Conservation (phyloP, 495 filamentous ascomycete genomes). For the Amphirosellinia nigrospora region DNA sequence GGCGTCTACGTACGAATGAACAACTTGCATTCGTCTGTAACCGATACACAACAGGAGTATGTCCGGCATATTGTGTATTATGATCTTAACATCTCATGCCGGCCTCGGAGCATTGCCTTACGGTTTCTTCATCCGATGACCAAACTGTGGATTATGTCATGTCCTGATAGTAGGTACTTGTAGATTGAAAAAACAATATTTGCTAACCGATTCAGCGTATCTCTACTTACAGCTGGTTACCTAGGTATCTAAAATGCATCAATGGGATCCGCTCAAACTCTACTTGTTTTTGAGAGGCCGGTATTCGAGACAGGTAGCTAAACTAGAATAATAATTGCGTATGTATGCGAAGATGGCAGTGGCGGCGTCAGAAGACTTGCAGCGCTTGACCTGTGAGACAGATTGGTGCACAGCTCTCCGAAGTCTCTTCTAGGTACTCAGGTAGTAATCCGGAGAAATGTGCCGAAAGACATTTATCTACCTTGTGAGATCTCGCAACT, state of each 20-base stretch:
- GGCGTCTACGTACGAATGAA: slow-evolving; percentile 10
- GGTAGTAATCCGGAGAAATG: neutral
- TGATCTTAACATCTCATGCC: neutral
- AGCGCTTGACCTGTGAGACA: slow-evolving; percentile 9
- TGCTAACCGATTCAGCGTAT: neutral
- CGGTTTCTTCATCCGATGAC: neutral
- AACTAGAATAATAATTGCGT: neutral
- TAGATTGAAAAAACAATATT: neutral
- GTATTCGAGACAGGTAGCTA: neutral
- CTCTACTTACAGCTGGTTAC: neutral
- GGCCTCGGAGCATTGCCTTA: too few relatives aligned
- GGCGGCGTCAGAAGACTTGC: neutral
- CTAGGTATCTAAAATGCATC: neutral
- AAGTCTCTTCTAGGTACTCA: neutral
- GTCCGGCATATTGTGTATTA: too few relatives aligned
- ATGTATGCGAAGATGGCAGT: neutral
- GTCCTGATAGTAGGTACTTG: neutral
- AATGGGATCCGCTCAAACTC: neutral
- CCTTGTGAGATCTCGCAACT: neutral
- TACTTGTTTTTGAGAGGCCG: neutral
- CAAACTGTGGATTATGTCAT: neutral
- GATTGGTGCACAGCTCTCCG: slow-evolving; percentile 8
- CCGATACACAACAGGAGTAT: neutral
- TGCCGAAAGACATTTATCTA: neutral
- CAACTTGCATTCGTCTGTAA: neutral